Evolutionary conservation across 768 basidiomycete genomes (phyloP).

Genomic region (Xerocomellus chrysenteron): DNA sequence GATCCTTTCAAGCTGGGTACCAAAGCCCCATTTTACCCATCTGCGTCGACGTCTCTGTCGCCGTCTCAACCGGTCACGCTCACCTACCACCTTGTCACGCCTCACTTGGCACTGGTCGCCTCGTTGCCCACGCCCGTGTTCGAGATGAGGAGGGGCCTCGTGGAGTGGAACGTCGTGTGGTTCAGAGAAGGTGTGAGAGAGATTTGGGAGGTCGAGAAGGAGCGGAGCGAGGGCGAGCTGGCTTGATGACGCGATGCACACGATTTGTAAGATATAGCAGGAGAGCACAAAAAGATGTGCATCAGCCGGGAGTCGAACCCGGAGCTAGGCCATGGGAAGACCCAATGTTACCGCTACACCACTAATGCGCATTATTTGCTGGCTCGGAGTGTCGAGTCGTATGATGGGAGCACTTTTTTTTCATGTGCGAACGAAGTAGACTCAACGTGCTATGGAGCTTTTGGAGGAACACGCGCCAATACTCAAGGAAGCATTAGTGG

Average conservation of each 20-base stretch:
- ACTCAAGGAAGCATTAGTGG: constrained; percentile 39
- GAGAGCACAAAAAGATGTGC: constrained; percentile 27
- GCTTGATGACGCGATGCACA: not conserved
- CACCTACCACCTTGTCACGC: constrained; percentile 79
- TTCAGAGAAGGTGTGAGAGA: constrained; percentile 82
- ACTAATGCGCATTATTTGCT: constrained; percentile 35
- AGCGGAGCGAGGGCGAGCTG: constrained; percentile 34
- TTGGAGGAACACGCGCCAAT: too few species aligned
- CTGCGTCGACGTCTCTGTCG: constrained; percentile 61
- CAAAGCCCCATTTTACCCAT: constrained; percentile 63
- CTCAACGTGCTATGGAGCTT: too few species aligned
- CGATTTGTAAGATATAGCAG: not conserved
- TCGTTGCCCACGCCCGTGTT: constrained; percentile 72
- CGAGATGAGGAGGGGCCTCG: constrained; percentile 67
- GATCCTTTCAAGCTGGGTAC: constrained; percentile 17
- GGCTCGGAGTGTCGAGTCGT: too few species aligned
- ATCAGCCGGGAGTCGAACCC: constrained; percentile 60
- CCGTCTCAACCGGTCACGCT: constrained; percentile 66
- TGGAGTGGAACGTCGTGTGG: constrained; percentile 87
- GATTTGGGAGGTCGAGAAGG: constrained; percentile 74
- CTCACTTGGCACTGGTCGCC: constrained; percentile 67
- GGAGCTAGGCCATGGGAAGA: constrained; percentile 75
- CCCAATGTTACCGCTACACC: constrained; percentile 88
- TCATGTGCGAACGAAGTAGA: too few species aligned
- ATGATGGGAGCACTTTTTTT: too few species aligned